A percentile compares a stretch with the other conserved stretches of the same genome.
These are phyloP conservation scores for Geosmithia putterillii DNA, from an alignment of 2,329 filamentous ascomycete species.

Conservation along the genomic window DNA sequence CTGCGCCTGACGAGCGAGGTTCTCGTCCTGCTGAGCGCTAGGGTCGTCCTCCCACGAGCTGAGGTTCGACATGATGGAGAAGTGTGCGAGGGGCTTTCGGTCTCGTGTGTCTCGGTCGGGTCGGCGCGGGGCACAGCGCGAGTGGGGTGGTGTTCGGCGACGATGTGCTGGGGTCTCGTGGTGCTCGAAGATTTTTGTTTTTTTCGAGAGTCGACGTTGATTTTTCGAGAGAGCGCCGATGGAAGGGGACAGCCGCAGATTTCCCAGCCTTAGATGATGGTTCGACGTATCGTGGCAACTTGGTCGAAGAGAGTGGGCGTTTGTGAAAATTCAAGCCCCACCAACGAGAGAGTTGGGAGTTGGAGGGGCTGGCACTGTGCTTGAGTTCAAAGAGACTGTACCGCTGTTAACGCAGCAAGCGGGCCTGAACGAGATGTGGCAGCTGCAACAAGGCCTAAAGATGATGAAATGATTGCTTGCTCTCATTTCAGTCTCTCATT, in stretches of 20 bases:
- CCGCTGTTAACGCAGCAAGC: not conserved
- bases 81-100: not conserved
- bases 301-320: constrained; percentile 11
- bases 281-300: constrained; percentile 2
- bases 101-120: not conserved
- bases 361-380: constrained; percentile 11
- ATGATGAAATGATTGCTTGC: not conserved
- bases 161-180: too few species aligned
- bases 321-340: constrained; percentile 28
- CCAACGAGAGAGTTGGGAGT: constrained; percentile 19
- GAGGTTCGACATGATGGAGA: constrained; percentile 63
- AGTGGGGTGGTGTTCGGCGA: too few species aligned
- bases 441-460: not conserved
- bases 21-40: constrained; percentile 65
- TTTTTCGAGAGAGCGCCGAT: not conserved
- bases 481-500: not conserved
- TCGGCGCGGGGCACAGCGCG: not conserved
- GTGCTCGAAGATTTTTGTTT: too few species aligned
- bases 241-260: not conserved
- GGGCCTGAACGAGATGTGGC: not conserved
- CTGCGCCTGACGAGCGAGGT: constrained; percentile 64
- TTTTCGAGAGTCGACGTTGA: too few species aligned
- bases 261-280: not conserved
- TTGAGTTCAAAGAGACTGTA: not conserved
- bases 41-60: constrained; percentile 94